These are phyloP conservation scores for Nitzschia palea DNA, from an alignment of 108 stramenopile genomes.

Conservation along the genomic window DNA sequence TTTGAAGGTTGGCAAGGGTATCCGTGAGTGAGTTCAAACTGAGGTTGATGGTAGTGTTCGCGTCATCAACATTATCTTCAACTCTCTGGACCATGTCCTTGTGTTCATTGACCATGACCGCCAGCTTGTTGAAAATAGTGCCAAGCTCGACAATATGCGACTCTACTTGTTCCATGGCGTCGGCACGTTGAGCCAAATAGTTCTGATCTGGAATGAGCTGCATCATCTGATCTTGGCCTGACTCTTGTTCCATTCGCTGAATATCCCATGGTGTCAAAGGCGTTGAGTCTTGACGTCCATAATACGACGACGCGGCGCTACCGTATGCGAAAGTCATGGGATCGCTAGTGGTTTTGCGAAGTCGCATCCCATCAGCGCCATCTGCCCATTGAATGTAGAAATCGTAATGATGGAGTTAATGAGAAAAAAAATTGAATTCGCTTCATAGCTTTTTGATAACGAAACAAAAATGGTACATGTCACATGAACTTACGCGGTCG, in stretches of 20 bases:
- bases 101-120: constrained; percentile 88
- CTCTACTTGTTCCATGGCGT: constrained; percentile 86
- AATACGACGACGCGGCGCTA: constrained; percentile 18
- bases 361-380: constrained; percentile 15
- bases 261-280: constrained; percentile 85
- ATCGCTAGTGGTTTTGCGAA: constrained; percentile 24
- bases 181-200: constrained; percentile 79
- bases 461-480: neutral
- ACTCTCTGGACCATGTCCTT: constrained; percentile 87
- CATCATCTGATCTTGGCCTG: constrained; percentile 61
- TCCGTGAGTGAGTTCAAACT: constrained; percentile 75
- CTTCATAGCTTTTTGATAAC: neutral
- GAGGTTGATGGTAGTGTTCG: constrained; percentile 76
- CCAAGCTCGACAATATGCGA: constrained; percentile 86
- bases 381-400: constrained; percentile 11
- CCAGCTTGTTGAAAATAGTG: constrained; percentile 85
- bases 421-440: neutral
- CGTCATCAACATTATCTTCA: constrained; percentile 90
- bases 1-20: constrained; percentile 75
- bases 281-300: constrained; percentile 33
- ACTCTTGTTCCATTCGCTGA: constrained; percentile 83
- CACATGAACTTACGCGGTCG: constrained; percentile 56
- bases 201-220: constrained; percentile 88
- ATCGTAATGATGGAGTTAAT: too few relatives aligned
- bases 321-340: neutral